Evolutionary conservation across 768 basidiomycete genomes (phyloP).

Genomic region (Tulasnella sp.): DNA sequence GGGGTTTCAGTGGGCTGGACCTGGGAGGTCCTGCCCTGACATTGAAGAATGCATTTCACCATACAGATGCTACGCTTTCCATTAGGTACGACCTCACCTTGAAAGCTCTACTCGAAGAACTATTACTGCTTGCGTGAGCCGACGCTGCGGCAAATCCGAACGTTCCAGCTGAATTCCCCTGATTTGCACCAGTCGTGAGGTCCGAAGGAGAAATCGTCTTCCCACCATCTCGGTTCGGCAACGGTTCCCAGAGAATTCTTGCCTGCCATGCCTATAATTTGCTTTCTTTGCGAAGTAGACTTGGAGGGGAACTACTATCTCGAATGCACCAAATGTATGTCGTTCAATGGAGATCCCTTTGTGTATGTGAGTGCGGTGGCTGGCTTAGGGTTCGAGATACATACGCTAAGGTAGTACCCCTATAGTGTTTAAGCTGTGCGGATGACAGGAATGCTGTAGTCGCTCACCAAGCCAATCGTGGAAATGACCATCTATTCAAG

Average conservation of each 20-base stretch:
- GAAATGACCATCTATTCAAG: not conserved
- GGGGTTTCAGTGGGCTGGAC: too few species aligned
- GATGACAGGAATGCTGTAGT: not conserved
- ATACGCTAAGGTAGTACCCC: too few species aligned
- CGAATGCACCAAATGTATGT: not conserved
- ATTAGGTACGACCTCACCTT: not conserved
- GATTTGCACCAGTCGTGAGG: too few species aligned
- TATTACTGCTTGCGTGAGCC: not conserved
- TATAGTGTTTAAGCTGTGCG: not conserved
- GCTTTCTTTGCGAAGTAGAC: not conserved
- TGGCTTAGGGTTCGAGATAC: not conserved
- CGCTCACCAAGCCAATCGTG: not conserved
- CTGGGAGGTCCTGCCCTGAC: not conserved
- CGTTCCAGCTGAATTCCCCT: not conserved
- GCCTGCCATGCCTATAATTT: not conserved
- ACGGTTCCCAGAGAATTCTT: too few species aligned
- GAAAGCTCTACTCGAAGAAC: not conserved
- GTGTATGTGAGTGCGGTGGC: not conserved
- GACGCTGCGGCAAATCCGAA: not conserved
- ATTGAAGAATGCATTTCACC: too few species aligned
- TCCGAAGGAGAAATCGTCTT: too few species aligned
- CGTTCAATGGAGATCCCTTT: not conserved
- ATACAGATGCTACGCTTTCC: not conserved
- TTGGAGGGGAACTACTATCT: not conserved
- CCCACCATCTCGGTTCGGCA: too few species aligned